A percentile compares a stretch with the other conserved stretches of the same genome.
These are phyloP conservation scores for Solanum boliviense DNA, from an alignment of 257 asterid species.

Conservation along the genomic window DNA sequence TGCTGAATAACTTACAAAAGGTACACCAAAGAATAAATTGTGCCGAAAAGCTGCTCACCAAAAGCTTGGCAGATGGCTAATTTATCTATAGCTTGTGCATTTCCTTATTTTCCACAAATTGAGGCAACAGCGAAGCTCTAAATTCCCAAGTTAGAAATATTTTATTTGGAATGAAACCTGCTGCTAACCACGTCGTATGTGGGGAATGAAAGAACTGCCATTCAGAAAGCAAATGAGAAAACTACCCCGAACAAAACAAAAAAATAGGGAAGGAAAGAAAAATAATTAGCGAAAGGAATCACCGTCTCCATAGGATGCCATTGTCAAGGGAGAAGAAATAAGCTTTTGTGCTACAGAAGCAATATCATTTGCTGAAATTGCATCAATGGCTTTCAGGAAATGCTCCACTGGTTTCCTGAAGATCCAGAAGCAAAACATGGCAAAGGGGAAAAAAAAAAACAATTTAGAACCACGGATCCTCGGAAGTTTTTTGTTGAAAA, in stretches of 20 bases:
- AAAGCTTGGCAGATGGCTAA: neutral
- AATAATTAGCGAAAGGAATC: constrained; percentile 4
- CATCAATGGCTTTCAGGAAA: constrained; percentile 58
- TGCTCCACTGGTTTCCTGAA: constrained; percentile 74
- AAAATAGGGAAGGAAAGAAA: neutral
- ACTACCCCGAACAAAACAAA: neutral
- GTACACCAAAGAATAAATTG: neutral
- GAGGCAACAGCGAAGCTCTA: neutral
- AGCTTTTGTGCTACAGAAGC: constrained; percentile 32
- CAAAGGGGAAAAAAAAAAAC: constrained; percentile 10
- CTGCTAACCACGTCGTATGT: constrained; percentile 53
- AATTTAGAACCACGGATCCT: neutral
- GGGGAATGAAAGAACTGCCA: constrained; percentile 65
- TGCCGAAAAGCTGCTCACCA: neutral
- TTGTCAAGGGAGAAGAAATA: constrained; percentile 59
- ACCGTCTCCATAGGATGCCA: constrained; percentile 97
- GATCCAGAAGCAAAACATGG: constrained; percentile 5
- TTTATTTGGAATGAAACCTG: constrained; percentile 28
- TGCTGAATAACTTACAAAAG: neutral
- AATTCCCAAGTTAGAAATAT: neutral
- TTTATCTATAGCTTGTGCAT: neutral
- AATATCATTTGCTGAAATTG: constrained; percentile 43
- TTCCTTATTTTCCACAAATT: neutral
- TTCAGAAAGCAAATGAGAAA: neutral
- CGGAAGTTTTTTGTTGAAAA: neutral